These are phyloP conservation scores for Skeletonema potamos DNA, from an alignment of 108 stramenopile genomes.

Conservation along the genomic window DNA sequence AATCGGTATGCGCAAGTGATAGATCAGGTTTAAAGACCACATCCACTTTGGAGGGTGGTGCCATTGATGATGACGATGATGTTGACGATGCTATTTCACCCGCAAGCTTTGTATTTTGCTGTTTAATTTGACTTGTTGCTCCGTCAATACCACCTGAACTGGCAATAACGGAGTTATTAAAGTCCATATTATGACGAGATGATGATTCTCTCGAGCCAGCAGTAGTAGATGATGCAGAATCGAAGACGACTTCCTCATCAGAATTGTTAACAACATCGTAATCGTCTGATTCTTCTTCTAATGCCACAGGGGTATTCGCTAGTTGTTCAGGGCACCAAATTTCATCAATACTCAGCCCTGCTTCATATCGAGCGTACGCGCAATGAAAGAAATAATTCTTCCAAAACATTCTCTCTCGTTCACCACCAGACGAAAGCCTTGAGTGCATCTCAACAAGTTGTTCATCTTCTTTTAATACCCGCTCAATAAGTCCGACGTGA, in stretches of 20 bases:
- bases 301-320: not conserved
- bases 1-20: constrained; percentile 27
- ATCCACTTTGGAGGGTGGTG: constrained; percentile 16
- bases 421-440: constrained; percentile 59
- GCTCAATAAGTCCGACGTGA: constrained; percentile 85
- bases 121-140: not conserved
- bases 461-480: constrained; percentile 65
- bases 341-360: constrained; percentile 85
- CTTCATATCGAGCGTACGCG: constrained; percentile 82
- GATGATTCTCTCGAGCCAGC: constrained; percentile 5
- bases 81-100: constrained; percentile 1
- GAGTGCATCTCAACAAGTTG: constrained; percentile 69
- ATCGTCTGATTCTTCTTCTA: constrained; percentile 23
- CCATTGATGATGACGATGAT: constrained; percentile 2
- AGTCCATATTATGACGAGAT: not conserved
- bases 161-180: not conserved
- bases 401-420: constrained; percentile 76
- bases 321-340: constrained; percentile 74
- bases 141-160: not conserved
- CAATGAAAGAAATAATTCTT: constrained; percentile 87
- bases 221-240: constrained; percentile 1
- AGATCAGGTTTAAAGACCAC: constrained; percentile 1
- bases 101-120: constrained; percentile 9
- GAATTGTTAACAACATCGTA: constrained; percentile 13
- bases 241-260: constrained; percentile 33